Evolutionary conservation across 306 rosid genomes (phyloP).

Genomic region (Trifolium subterraneum): DNA sequence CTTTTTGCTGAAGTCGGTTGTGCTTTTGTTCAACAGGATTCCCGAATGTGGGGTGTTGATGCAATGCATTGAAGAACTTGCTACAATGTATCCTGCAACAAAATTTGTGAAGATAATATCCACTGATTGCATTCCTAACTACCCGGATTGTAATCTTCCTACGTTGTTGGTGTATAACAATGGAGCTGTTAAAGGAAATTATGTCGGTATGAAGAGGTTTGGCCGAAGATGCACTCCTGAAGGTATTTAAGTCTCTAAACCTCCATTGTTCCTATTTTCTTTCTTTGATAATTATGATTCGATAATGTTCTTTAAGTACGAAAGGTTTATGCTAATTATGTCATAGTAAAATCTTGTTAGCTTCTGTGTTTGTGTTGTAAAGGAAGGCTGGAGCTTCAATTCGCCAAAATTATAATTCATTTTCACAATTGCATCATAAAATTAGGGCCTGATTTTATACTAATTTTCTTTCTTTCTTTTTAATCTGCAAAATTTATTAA

Average conservation of each 20-base stretch:
- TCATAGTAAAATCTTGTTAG: neutral
- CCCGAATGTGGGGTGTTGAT: slow-evolving; percentile 80
- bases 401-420: neutral
- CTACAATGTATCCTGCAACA: slow-evolving; percentile 81
- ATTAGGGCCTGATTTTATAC: slow-evolving; percentile 22
- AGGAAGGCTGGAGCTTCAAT: slow-evolving; percentile 2
- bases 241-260: slow-evolving; percentile 59
- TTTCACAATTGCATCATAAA: neutral
- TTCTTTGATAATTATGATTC: slow-evolving; percentile 6
- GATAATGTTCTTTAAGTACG: slow-evolving; percentile 4
- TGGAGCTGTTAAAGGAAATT: slow-evolving; percentile 88
- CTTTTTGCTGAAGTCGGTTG: slow-evolving; percentile 10
- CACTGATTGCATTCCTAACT: slow-evolving; percentile 95
- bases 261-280: slow-evolving; percentile 1
- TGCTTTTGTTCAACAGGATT: slow-evolving; percentile 53
- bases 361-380: neutral
- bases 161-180: slow-evolving; percentile 90
- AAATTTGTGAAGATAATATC: slow-evolving; percentile 94
- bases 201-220: slow-evolving; percentile 76
- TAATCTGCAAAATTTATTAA: no score
- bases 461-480: no score
- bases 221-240: slow-evolving; percentile 94
- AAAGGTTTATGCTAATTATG: slow-evolving; percentile 5
- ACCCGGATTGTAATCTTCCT: slow-evolving; percentile 87
- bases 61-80: slow-evolving; percentile 89